Percentiles rank a stretch among this genome's conserved stretches.
Conservation (phyloP, 1,139 yeast genomes). For the Yamadazyma buinensis region DNA sequence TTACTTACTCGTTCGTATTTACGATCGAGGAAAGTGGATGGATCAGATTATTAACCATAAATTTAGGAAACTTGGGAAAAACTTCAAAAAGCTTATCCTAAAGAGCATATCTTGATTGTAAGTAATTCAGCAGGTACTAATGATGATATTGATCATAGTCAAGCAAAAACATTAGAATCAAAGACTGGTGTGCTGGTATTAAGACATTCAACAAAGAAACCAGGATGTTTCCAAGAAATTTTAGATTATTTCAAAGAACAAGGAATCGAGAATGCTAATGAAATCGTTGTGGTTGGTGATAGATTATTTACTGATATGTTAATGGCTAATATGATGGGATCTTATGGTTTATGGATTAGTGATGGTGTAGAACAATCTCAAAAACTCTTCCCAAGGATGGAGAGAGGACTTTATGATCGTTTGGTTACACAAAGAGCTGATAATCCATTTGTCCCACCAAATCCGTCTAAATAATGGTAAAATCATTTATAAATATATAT, state of each 20-base stretch:
- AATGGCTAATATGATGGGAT: conserved; percentile 93
- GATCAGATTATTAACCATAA: conserved; percentile 8
- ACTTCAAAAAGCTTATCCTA: conserved; percentile 56
- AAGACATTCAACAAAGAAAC: conserved; percentile 78
- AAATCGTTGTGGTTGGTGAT: conserved; percentile 87
- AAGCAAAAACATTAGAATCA: conserved; percentile 62
- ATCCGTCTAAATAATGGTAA: conserved; percentile 15
- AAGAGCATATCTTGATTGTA: conserved; percentile 68
- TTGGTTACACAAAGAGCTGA: conserved; percentile 21
- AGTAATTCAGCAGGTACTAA: conserved; percentile 92
- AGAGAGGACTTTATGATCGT: conserved; percentile 39
- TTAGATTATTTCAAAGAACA: conserved; percentile 50
- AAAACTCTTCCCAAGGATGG: conserved; percentile 49
- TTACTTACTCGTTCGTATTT: too few relatives aligned
- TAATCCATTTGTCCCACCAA: conserved; percentile 26
- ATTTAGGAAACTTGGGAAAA: conserved; percentile 51
- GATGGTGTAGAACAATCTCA: conserved; percentile 66
- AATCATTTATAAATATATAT: too few relatives aligned
- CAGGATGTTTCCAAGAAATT: conserved; percentile 80
- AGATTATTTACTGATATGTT: conserved; percentile 84
- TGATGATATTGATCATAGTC: conserved; percentile 59
- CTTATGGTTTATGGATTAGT: conserved; percentile 78
- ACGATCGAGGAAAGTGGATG: too few relatives aligned
- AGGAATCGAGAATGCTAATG: conserved; percentile 48
- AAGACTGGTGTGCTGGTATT: conserved; percentile 76